These are phyloP conservation scores for Triticum urartu DNA, from an alignment of 176 grass and related monocot species.

Conservation along the genomic window DNA sequence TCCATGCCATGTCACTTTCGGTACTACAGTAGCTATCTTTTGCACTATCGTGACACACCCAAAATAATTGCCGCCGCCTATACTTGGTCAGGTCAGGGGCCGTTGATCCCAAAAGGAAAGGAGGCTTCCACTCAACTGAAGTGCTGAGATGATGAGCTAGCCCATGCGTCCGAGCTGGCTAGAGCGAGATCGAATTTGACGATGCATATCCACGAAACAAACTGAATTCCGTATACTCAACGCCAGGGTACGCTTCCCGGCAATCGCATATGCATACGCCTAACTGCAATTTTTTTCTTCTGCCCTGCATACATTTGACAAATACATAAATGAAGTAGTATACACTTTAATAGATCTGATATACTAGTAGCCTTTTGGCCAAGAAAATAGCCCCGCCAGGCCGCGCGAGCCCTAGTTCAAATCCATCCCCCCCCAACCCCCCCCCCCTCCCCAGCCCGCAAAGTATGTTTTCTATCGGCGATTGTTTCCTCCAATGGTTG, in stretches of 20 bases:
- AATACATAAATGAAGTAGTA: no score
- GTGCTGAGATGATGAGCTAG: background rate
- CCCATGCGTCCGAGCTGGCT: slow-evolving; percentile 5
- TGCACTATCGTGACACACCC: background rate
- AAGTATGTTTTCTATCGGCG: no score
- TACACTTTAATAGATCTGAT: no score
- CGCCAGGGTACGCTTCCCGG: slow-evolving; percentile 14
- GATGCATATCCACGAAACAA: slow-evolving; percentile 2
- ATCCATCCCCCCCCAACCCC: no score
- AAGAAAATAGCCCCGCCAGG: no score
- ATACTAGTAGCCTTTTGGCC: no score
- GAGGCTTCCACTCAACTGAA: background rate
- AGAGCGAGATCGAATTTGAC: background rate
- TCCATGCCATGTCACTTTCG: no score
- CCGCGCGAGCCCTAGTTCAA: background rate
- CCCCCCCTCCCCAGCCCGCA: no score
- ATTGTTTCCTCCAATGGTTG: no score
- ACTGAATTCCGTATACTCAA: slow-evolving; percentile 9
- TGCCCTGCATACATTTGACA: background rate
- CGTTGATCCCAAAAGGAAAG: background rate
- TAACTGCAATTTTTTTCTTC: background rate
- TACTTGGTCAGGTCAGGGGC: background rate
- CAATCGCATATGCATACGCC: background rate
- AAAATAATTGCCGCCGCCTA: background rate
- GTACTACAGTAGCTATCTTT: background rate